Percentiles rank a stretch among this genome's conserved stretches.
Evolutionary conservation across 164 flowering plant species (phyloP).

Genomic region (Magnolia kwangsiensis): DNA sequence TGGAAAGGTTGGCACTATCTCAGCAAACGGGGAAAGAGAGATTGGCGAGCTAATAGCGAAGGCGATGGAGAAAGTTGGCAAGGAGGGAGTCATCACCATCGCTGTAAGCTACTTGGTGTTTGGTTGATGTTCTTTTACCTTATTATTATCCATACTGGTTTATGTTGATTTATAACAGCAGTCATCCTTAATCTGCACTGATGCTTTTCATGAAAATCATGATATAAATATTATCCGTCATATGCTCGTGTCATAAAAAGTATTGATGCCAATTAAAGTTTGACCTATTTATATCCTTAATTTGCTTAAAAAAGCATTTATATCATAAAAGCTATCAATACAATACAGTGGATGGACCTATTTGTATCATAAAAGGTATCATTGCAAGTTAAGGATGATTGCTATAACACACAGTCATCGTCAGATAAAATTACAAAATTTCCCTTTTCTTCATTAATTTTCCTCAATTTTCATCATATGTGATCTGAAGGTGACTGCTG

Average conservation of each 20-base stretch:
- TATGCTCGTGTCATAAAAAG: too few relatives aligned
- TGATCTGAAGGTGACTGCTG: background rate
- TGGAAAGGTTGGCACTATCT: conserved; percentile 85
- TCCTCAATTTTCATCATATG: background rate
- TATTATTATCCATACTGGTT: background rate
- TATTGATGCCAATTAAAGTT: too few relatives aligned
- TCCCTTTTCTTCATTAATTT: background rate
- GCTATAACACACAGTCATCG: background rate
- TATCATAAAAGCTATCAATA: too few relatives aligned
- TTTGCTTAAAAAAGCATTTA: too few relatives aligned
- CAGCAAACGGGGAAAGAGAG: conserved; percentile 96
- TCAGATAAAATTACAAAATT: background rate
- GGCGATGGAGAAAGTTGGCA: conserved; percentile 99
- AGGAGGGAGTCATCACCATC: conserved; percentile 96
- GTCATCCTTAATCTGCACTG: background rate
- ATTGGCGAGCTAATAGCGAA: conserved; percentile 95
- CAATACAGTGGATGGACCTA: too few relatives aligned
- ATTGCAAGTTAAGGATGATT: too few relatives aligned
- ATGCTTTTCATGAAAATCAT: background rate
- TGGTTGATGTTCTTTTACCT: background rate
- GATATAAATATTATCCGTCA: background rate
- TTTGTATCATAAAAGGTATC: too few relatives aligned
- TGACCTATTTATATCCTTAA: too few relatives aligned
- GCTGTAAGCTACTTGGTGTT: conserved; percentile 48
- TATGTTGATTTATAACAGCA: background rate